Evolutionary conservation across 1,139 yeast species (phyloP), one percentile per base, ranked within the genome.

Genomic region (Candida freyschussii): DNA sequence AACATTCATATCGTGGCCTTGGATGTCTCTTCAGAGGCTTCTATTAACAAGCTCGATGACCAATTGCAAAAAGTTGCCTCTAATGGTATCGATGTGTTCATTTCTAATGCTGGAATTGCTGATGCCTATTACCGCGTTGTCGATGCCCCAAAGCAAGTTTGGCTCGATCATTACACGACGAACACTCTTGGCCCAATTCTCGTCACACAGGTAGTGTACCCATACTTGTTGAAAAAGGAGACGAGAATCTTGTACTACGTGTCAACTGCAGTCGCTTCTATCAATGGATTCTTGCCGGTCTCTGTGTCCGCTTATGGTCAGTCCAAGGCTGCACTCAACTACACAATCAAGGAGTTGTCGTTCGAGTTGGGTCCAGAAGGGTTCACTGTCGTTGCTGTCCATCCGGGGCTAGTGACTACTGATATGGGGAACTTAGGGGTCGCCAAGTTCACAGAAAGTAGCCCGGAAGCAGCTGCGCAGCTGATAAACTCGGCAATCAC

Each of bases 311-410:
- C 57, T 6, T 61, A 62, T 37, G 65, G 65, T 10, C 45, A 46
- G 18, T 57, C 65, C 15, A 62, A 62, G 36, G 63, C 65, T n/a
- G 62, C 62, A 1, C 29, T 60, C 35, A 60, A 59, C 45, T 56
- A 45, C 26, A 19, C 34, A 9, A 43, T 45, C 9, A 48, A 43
- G 21, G 45, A 45, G 11, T 32, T 60, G 25, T 43, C 54, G 17
- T 22, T 18, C 15, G 61, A 59, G 30, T 37, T 48, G 13, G 39
- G 39, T 13, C 34, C 27, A 1, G 55, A 57, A 16, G 50, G 45
- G 2, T 52, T 53, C 31, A 47, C 42, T 4, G 47, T 57, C 7
- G 39, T 51, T 9, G 48, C 57, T 12, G 27, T 58, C 11, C 56
- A 53, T 34, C 65, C 66, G 24, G 44, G 44, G 9, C 8, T 24